Conservation (phyloP, 2,329 filamentous ascomycete genomes). For the Pyricularia pennisetigena region DNA sequence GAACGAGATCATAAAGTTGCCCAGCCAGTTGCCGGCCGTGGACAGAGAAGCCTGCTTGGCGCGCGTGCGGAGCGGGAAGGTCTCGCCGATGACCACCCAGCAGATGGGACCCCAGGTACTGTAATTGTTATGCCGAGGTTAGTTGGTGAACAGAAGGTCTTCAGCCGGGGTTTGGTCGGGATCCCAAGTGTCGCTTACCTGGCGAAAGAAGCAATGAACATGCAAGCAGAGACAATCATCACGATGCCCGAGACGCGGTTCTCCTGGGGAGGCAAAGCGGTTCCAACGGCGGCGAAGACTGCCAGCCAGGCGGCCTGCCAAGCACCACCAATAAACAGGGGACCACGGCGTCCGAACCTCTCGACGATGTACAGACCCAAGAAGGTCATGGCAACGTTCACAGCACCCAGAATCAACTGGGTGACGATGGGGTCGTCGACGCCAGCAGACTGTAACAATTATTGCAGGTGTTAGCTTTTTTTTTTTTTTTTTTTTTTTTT, state of each 20-base stretch:
- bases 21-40: slow-evolving; percentile 6
- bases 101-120: slow-evolving; percentile 60
- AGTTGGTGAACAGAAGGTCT: not conserved
- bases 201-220: slow-evolving; percentile 67
- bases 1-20: slow-evolving; percentile 7
- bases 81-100: slow-evolving; percentile 60
- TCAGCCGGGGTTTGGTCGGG: no score
- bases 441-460: slow-evolving; percentile 41
- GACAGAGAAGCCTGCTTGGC: slow-evolving; percentile 6
- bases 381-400: slow-evolving; percentile 61
- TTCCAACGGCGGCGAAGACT: slow-evolving; percentile 51
- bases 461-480: slow-evolving; percentile 40
- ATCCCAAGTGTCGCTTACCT: slow-evolving; percentile 9
- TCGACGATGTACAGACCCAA: slow-evolving; percentile 60
- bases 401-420: slow-evolving; percentile 56
- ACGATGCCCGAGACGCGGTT: slow-evolving; percentile 39
- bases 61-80: slow-evolving; percentile 46
- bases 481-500: no score
- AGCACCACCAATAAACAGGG: slow-evolving; percentile 53
- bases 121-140: slow-evolving; percentile 6
- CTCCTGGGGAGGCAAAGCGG: slow-evolving; percentile 10
- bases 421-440: slow-evolving; percentile 56
- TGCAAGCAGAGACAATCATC: slow-evolving; percentile 63
- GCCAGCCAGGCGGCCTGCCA: slow-evolving; percentile 60
- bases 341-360: slow-evolving; percentile 56